Evolutionary conservation across 495 filamentous ascomycete species (phyloP), one percentile per base, ranked within the genome.

Genomic region (Massariosphaeria phaeospora): DNA sequence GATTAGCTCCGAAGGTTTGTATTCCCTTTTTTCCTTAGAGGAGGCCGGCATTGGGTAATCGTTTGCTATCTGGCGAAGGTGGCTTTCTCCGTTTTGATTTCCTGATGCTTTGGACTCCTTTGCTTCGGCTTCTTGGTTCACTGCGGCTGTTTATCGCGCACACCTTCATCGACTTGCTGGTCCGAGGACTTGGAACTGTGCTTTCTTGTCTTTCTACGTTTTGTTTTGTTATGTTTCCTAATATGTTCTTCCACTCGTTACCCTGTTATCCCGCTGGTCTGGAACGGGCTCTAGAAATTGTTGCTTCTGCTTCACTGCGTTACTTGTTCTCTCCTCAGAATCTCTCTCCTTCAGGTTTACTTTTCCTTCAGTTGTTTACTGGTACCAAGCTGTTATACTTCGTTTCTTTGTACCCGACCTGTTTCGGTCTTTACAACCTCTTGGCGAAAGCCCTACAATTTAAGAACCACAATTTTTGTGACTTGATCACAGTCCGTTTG

Each of bases 181-280:
- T n/a, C n/a, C n/a, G n/a, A n/a, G n/a, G n/a, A n/a, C n/a, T n/a
- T n/a, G n/a, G n/a, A n/a, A n/a, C n/a, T n/a, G n/a, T n/a, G n/a
- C n/a, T n/a, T n/a, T 33, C 8, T 5, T 27, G 11, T 44, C 25
- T 30, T 44, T 5, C 17, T 42, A 6, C 20, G 12, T 6, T 9
- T 3, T 24, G 5, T 21, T 25, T 42, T 11, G 12, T 42, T 24
- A 11, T 42, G 11, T 44, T 10, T 44, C 24, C 17, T 44, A n/a
- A n/a, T n/a, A n/a, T n/a, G n/a, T 44, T 44, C 41, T 27, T 8
- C 4, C n/a, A 26, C 25, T 44, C 25, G 41, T 6, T 27, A 6
- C 17, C 23, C 18, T 44, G 38, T 23, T 40, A 21, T n/a, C 29
- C 41, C 13, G 41, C 41, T 44, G 23, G 41, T 27, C 41, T 44